Evolutionary conservation across 345 rosid genomes (phyloP), one percentile per base, ranked within the genome.

Genomic region (Kernera saxatilis): DNA sequence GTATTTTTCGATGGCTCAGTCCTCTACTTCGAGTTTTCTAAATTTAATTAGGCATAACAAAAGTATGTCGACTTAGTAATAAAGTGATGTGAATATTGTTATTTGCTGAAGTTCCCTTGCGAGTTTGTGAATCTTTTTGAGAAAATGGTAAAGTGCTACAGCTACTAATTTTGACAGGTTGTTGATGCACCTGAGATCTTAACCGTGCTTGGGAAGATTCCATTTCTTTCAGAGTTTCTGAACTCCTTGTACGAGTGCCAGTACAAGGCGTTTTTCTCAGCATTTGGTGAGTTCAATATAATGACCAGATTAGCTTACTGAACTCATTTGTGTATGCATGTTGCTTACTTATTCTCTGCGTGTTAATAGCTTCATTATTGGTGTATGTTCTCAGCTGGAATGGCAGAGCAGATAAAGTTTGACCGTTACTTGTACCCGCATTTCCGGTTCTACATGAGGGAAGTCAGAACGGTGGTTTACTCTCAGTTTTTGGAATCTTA

Each of bases 121-220:
- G 17, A 19, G 33, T 27, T 17, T 41, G 73, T 59, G 27, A 74
- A 8, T 48, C 18, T 25, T 25, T 25, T 49, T 26, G 22, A 53
- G 33, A 29, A 48, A 26, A 8, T 64, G 36, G 1, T 48, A 30
- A 50, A 58, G 19, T 57, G 55, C 35, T 61, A 36, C 29, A 54
- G 55, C 35, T 61, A 36, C 29, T 62, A 19, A 60, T 49, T 40
- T 63, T 41, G 62, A 75, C 85, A 92, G 99, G 99, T 95, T 14
- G 98, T 86, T 72, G 97, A 92, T 87, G 99, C 99, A 75, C 98
- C 99, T 60, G 99, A 95, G 81, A 90, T 95, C 79, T 83, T 95
- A 87, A 86, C 97, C 21, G 99, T 92, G 83, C 91, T 95, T 5
- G 97, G 96, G 71, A 95, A 92, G 78, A 83, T 95, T 67, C 92